Base-by-base conservation (phyloP, 2,329 filamentous ascomycete genomes). In the Penicillium sp. region DNA sequence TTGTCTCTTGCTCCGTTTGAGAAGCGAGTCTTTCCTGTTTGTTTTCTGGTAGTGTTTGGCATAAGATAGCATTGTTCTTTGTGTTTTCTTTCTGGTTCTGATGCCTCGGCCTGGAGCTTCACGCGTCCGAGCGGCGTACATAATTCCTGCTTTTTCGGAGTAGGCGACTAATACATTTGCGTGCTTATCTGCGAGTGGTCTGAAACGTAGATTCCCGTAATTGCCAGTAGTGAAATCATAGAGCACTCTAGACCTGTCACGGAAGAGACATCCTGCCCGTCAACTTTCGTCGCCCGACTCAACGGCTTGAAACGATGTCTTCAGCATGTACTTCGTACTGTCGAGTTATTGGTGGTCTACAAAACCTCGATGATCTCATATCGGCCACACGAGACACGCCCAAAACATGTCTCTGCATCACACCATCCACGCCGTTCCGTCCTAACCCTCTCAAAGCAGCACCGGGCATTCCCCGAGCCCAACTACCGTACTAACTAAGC, bases 1-100 rank as follows among this genome's bases (percentile, higher is more conserved):
- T 56, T 55, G 46, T 57, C 37, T 54, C 63, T 66, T 67, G 64
- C 64, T 66, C 62, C 55, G 53, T 64, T 60, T 61, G 57, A 63
- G 63, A 66, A 67, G 65, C 65, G 65, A 64, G 59, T 66, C 39
- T 57, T 59, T 59, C 37, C 45, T 59, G 58, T 39, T 47, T 54
- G 50, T 54, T 52, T 53, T 53, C 19, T 47, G 37, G 42, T 56
- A 57, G 56, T 55, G 50, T 60, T 57, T 46, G 50, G 50, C 50
- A 53, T 53, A 53, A 53, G 50, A 53, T 53, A 53, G 50, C 50
- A 53, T 53, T 55, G 47, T 48, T 54, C 39, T 53, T 53, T 39
- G n/a, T 35, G 39, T 44, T 23, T 35, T 47, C 23, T 44, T 45
- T 45, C 44, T 44, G 35, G 26, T 50, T 50, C 48, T 50, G 37